Evolutionary conservation across 352 stramenopile genomes (phyloP).

Genomic region (Globisporangium alternatum): DNA sequence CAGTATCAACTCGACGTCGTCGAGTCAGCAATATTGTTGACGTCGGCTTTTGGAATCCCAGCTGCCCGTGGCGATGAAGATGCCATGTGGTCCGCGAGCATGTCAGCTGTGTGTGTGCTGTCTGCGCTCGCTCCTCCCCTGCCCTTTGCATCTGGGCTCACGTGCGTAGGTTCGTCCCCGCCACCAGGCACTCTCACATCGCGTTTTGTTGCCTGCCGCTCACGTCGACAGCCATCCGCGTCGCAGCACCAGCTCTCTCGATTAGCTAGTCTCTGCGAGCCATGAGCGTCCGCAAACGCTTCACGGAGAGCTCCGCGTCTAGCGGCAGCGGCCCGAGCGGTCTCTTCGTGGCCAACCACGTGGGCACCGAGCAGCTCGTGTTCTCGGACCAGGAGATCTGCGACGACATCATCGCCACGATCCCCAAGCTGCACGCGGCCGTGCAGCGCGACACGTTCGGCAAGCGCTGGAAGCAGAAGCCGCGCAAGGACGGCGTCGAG

Average conservation of each 20-base stretch:
- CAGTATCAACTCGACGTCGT: background rate
- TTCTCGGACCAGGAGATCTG: conserved; percentile 57
- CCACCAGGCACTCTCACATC: background rate
- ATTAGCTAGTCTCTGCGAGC: background rate
- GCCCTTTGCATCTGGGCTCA: background rate
- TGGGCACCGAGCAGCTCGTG: conserved; percentile 26
- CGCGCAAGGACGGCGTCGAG: conserved; percentile 36
- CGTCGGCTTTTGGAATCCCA: conserved; percentile 2
- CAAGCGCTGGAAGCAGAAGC: conserved; percentile 31
- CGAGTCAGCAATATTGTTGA: background rate
- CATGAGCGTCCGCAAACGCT: conserved; percentile 18
- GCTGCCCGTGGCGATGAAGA: background rate
- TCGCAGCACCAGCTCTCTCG: background rate
- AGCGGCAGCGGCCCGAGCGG: conserved; percentile 12
- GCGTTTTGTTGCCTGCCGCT: background rate
- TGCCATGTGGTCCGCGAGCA: too few species aligned
- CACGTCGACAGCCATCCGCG: background rate
- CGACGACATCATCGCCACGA: conserved; percentile 55
- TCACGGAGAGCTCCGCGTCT: background rate
- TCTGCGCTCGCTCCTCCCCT: background rate
- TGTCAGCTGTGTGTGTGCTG: background rate
- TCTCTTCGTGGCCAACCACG: conserved; percentile 3
- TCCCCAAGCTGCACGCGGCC: conserved; percentile 50
- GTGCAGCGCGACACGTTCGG: conserved; percentile 32
- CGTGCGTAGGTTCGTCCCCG: too few species aligned